These are phyloP conservation scores for cucumber (Cucumis sativus) DNA, from an alignment of 306 rosid species.

Conservation along the genomic window Cucumber_9930_V3 NC_026657.2:39641501-39642000, in stretches of 20 bases:
- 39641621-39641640: neutral
- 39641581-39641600: slow-evolving; percentile 4
- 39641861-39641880: neutral
- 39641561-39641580: neutral
- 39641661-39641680: neutral
- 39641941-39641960: slow-evolving; percentile 1
- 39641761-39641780: neutral
- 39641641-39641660: neutral
- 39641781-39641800: neutral
- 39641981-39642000: no score
- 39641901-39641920: neutral
- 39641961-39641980: neutral
- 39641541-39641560: neutral
- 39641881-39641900: neutral
- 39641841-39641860: neutral
- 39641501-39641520: neutral
- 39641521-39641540: neutral
- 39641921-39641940: neutral
- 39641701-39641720: neutral
- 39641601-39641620: neutral
- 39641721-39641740: neutral
- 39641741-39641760: neutral
- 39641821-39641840: neutral
- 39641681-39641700: neutral
- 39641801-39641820: no score